phyloP scores from a whole-genome alignment of 73 alveolate species.

The Paramecium octaurelia region DNA sequence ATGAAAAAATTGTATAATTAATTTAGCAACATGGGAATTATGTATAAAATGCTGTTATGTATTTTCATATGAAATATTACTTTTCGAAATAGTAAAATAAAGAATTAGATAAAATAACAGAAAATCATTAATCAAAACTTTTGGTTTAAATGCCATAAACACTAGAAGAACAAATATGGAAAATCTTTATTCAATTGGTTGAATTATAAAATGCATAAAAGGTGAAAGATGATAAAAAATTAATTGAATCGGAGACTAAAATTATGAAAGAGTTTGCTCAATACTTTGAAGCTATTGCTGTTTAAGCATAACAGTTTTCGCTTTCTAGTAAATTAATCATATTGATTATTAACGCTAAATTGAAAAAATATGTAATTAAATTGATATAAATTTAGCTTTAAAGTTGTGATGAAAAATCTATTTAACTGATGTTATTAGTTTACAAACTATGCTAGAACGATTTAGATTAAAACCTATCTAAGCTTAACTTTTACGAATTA shows the following conservation, averaged over 20 bases:
- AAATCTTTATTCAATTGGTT: background rate
- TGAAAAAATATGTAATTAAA: background rate
- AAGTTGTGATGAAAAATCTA: background rate
- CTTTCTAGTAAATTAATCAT: background rate
- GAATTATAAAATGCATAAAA: background rate
- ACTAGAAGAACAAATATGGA: background rate
- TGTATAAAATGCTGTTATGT: background rate
- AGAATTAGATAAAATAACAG: background rate
- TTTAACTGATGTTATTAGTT: background rate
- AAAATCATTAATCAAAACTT: background rate
- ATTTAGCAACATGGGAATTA: background rate
- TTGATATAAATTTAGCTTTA: background rate
- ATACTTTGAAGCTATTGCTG: background rate
- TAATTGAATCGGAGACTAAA: background rate
- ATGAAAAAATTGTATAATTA: background rate
- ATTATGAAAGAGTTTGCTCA: background rate
- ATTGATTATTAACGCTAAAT: background rate
- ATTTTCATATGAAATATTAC: background rate
- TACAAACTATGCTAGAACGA: background rate
- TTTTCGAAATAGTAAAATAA: background rate
- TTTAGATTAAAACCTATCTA: background rate
- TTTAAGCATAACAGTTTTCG: background rate
- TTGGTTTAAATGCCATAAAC: background rate
- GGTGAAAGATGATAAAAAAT: background rate
- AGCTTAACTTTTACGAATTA: background rate